Evolutionary conservation across 768 basidiomycete genomes (phyloP), one percentile per base, ranked within the genome.

Genomic region (Russula abietina): DNA sequence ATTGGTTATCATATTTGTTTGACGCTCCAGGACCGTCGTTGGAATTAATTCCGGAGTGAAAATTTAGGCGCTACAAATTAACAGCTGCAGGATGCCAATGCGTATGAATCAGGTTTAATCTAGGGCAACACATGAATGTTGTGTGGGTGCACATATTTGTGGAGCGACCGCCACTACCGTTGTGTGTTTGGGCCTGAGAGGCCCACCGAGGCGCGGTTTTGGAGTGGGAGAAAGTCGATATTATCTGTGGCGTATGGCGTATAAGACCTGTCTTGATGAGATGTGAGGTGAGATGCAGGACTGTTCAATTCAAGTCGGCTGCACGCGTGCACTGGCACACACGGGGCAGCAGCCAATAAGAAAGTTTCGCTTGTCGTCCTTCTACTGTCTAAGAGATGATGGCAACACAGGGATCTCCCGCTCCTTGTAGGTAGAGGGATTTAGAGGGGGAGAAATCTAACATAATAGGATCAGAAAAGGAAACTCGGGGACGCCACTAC

Each of bases 221-320:
- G 24, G 59, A 48, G 45, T 26, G 9, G 39, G 41, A 17, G 12
- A 9, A 22, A 3, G 38, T n/a, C 22, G 6, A 48, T 33, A n/a
- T 57, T 17, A 24, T 50, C 16, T 22, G 54, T 55, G 46, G 55
- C 55, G 55, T n/a, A 26, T 49, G 36, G 49, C 48, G 48, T n/a
- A 26, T 3, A 0, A n/a, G 1, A 33, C 24, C 49, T 41, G 46
- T 39, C 52, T 39, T 24, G 33, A 26, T 9, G 10, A 26, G 54
- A 48, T 26, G 38, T 26, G 55, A 61, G 39, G 16, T 19, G 39
- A 41, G 39, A 17, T 19, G 36, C 36, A 36, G 36, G 49, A 16
- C n/a, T 50, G 39, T 24, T 51, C n/a, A n/a, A n/a, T n/a, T n/a
- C n/a, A n/a, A n/a, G n/a, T n/a, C n/a, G 32, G 36, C 55, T 36